Evolutionary conservation across 768 basidiomycete genomes (phyloP).

Genomic region (Tricholoma furcatifolium): DNA sequence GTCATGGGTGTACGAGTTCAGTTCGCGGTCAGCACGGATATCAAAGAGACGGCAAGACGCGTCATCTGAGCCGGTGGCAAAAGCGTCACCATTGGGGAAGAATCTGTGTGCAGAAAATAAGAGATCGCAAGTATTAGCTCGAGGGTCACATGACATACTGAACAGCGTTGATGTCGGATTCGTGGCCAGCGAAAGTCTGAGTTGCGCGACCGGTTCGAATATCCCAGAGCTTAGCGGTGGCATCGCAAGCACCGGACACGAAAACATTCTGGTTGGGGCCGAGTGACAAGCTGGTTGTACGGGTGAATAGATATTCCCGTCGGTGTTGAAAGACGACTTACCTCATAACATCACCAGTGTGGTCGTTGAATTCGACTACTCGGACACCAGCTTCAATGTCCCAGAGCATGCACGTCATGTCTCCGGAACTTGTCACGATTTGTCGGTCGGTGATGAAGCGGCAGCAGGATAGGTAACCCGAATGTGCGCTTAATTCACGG

Average conservation of each 20-base stretch:
- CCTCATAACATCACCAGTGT: slow-evolving; percentile 99
- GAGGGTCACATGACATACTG: slow-evolving; percentile 58
- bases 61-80: slow-evolving; percentile 98
- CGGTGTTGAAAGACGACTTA: slow-evolving; percentile 34
- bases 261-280: slow-evolving; percentile 92
- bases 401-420: slow-evolving; percentile 99
- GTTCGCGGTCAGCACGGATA: slow-evolving; percentile 94
- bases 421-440: slow-evolving; percentile 96
- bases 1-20: slow-evolving; percentile 97
- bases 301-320: slow-evolving; percentile 13
- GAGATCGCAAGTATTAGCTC: slow-evolving; percentile 14
- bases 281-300: slow-evolving; percentile 73
- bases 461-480: slow-evolving; percentile 97
- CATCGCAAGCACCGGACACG: slow-evolving; percentile 99
- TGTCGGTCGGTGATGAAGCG: slow-evolving; percentile 98
- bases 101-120: slow-evolving; percentile 56
- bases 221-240: slow-evolving; percentile 98
- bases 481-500: slow-evolving; percentile 94
- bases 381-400: slow-evolving; percentile 97
- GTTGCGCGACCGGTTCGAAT: slow-evolving; percentile 96
- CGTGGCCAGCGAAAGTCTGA: slow-evolving; percentile 98
- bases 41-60: slow-evolving; percentile 98
- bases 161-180: slow-evolving; percentile 99
- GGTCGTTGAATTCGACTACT: slow-evolving; percentile 98
- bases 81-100: slow-evolving; percentile 99